A percentile compares a stretch with the other conserved stretches of the same genome.
phyloP scores from a whole-genome alignment of 1,139 yeast genomes.

The Yamadazyma blattariae region DNA sequence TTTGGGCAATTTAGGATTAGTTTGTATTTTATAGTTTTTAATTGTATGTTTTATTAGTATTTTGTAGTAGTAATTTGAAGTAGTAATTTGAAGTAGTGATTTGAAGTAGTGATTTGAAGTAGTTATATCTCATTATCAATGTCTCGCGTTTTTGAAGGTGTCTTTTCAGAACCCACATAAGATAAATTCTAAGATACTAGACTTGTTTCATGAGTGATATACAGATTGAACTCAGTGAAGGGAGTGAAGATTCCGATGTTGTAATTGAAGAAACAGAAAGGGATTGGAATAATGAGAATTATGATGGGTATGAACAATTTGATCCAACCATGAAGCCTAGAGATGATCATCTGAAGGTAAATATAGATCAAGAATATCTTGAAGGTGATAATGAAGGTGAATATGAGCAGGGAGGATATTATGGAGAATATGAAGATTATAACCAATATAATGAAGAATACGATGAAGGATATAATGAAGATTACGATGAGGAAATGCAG shows the following conservation, averaged over 20 bases:
- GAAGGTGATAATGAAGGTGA: not conserved
- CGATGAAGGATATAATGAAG: conserved; percentile 3
- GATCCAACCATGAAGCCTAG: not conserved
- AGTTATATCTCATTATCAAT: too few species aligned
- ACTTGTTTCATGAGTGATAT: conserved; percentile 7
- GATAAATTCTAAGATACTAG: too few species aligned
- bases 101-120: too few species aligned
- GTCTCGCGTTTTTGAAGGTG: too few species aligned
- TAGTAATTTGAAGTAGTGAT: too few species aligned
- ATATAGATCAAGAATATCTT: not conserved
- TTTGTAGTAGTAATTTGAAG: too few species aligned
- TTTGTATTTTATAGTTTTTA: too few species aligned
- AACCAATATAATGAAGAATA: not conserved
- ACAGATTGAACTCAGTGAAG: conserved; percentile 1
- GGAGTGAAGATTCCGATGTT: not conserved
- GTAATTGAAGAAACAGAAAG: not conserved
- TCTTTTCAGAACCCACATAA: too few species aligned
- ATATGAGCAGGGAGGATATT: not conserved
- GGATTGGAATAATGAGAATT: not conserved
- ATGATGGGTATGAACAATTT: not conserved
- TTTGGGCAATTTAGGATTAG: conserved; percentile 48
- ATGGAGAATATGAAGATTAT: not conserved
- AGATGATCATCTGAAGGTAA: too few species aligned
- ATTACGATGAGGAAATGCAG: too few species aligned
- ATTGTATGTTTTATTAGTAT: too few species aligned